Evolutionary conservation across 1,284 basidiomycete species (phyloP).

Genomic region (Ustilago shanxiensis): DNA sequence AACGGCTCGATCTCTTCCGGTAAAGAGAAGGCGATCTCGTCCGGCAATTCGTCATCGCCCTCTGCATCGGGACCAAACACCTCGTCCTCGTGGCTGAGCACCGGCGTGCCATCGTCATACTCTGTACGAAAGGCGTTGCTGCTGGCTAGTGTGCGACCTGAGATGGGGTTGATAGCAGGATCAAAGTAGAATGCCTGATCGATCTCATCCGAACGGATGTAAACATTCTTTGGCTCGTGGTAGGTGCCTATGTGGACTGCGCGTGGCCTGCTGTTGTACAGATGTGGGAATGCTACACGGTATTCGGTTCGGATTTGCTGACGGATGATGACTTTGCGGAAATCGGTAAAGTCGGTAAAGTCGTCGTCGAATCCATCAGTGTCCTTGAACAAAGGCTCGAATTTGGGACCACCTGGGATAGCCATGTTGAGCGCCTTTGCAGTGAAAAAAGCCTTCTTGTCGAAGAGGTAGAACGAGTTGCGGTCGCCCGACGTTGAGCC

Average conservation of each 20-base stretch:
- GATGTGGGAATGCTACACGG: conserved; percentile 98
- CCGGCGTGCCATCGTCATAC: conserved; percentile 63
- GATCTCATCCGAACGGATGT: conserved; percentile 98
- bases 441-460: conserved; percentile 97
- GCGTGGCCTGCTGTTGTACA: conserved; percentile 98
- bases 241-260: conserved; percentile 92
- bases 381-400: conserved; percentile 78
- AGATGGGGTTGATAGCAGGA: conserved; percentile 85
- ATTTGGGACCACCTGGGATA: conserved; percentile 98
- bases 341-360: conserved; percentile 99
- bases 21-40: conserved; percentile 86
- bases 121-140: conserved; percentile 54
- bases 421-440: conserved; percentile 96
- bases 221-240: conserved; percentile 95
- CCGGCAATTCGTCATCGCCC: conserved; percentile 71
- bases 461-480: conserved; percentile 85
- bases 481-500: conserved; percentile 85
- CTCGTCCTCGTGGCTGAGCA: conserved; percentile 86
- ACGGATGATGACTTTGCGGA: conserved; percentile 99
- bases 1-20: conserved; percentile 87
- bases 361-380: conserved; percentile 98
- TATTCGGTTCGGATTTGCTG: conserved; percentile 99
- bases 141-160: conserved; percentile 58
- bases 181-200: conserved; percentile 99
- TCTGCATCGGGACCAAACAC: conserved; percentile 88